Evolutionary conservation across 148 eudicot species (phyloP), one percentile per base, ranked within the genome.

Genomic region (Fagopyrum tataricum): DNA sequence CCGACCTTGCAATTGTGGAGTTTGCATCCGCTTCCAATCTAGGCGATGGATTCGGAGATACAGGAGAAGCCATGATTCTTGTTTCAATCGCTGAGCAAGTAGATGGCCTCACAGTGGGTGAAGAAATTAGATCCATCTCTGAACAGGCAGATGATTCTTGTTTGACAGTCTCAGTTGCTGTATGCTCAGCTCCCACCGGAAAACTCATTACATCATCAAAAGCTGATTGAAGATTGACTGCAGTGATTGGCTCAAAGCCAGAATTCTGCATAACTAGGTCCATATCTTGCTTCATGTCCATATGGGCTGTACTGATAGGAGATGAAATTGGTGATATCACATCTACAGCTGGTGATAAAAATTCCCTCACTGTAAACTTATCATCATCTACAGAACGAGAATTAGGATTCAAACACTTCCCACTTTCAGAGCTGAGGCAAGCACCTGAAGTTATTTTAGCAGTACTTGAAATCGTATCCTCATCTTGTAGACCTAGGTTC

Each of bases 341-440:
- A 52, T 84, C 86, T 37, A 76, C 75, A 18, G 74, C 84, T 1
- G 88, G 78, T 49, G 91, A 81, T 66, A 87, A 62, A 67, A 81
- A 85, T 76, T 91, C 92, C 73, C 85, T 87, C 15, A 88, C 91
- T 47, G 89, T 91, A 81, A 85, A 91, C 84, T 91, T 87, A 67
- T 95, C 94, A 79, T 87, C 87, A 76, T 80, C 89, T 47, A 61
- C 79, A 74, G 81, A 78, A 82, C 80, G 52, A 52, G 86, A 82
- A 26, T 72, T 48, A 46, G 78, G 75, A 74, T 80, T 85, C 40
- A 80, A 80, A 76, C 76, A 72, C 6, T 82, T 71, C 61, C 78
- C 73, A 59, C 64, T 59, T 81, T 91, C 85, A 59, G 79, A 75
- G 75, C 70, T 79, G 66, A 70, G 67, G 59, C 61, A 77, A 43